These are phyloP conservation scores for Jatropha curcas DNA, from an alignment of 345 rosid species.

Conservation along the genomic window DNA sequence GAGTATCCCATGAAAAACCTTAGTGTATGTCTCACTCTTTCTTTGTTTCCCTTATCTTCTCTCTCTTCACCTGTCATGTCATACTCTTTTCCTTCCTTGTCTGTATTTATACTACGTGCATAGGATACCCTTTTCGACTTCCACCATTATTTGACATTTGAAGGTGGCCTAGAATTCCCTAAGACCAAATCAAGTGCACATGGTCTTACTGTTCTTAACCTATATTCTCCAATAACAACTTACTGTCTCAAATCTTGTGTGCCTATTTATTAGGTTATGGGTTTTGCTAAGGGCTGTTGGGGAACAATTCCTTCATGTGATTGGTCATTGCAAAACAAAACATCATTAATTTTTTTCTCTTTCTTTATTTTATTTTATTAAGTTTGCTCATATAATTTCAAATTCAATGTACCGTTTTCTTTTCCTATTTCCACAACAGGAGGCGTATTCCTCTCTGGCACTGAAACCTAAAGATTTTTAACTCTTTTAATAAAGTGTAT, in stretches of 20 bases:
- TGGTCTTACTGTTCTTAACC: background rate
- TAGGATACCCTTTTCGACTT: constrained; percentile 39
- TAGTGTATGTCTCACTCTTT: background rate
- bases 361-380: too few species aligned
- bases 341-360: too few species aligned
- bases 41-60: background rate
- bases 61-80: constrained; percentile 26
- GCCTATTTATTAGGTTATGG: background rate
- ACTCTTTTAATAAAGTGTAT: too few species aligned
- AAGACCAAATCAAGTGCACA: background rate
- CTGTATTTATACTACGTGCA: constrained; percentile 24
- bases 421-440: too few species aligned
- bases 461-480: too few species aligned
- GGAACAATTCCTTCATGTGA: background rate
- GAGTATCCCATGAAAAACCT: too few species aligned
- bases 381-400: too few species aligned
- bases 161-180: constrained; percentile 20
- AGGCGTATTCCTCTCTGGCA: too few species aligned
- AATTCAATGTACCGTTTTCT: too few species aligned
- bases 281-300: background rate
- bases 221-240: background rate
- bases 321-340: background rate
- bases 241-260: background rate
- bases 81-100: constrained; percentile 22
- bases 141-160: constrained; percentile 21